Percentiles rank a stretch among this genome's conserved stretches.
These are phyloP conservation scores for Tricholoma matsutake DNA, from an alignment of 768 basidiomycete genomes.

Conservation along the genomic window DNA sequence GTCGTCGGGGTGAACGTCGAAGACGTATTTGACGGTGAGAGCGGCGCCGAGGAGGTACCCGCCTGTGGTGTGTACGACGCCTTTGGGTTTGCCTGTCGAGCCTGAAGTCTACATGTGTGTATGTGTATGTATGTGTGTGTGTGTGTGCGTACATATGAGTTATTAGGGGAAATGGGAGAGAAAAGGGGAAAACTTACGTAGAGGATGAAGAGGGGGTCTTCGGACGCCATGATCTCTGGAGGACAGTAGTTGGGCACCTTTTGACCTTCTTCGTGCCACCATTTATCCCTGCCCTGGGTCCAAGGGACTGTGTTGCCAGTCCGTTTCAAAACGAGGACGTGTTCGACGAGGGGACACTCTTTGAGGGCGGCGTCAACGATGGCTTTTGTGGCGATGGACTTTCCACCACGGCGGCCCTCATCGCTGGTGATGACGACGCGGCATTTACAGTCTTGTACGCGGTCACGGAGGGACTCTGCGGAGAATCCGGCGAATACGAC, in stretches of 20 bases:
- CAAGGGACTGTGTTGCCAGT: slow-evolving; percentile 83
- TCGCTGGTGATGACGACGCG: slow-evolving; percentile 95
- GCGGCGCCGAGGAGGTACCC: slow-evolving; percentile 92
- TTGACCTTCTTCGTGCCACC: slow-evolving; percentile 93
- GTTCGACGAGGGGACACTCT: slow-evolving; percentile 81
- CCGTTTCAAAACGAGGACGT: slow-evolving; percentile 85
- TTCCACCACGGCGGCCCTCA: slow-evolving; percentile 92
- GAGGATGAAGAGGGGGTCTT: slow-evolving; percentile 98
- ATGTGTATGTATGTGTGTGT: too few species aligned
- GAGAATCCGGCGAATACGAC: slow-evolving; percentile 98
- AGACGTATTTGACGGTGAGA: slow-evolving; percentile 94
- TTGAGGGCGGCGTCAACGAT: slow-evolving; percentile 92
- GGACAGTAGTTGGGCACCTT: slow-evolving; percentile 89
- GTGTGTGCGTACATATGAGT: too few species aligned
- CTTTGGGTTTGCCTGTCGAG: slow-evolving; percentile 95
- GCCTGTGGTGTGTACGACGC: slow-evolving; percentile 87
- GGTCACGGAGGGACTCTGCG: slow-evolving; percentile 90
- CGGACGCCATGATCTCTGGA: slow-evolving; percentile 82
- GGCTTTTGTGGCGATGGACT: slow-evolving; percentile 89
- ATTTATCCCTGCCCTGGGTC: slow-evolving; percentile 82
- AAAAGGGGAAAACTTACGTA: slow-evolving; percentile 82
- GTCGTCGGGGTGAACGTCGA: slow-evolving; percentile 96
- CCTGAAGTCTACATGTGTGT: slow-evolving; percentile 74
- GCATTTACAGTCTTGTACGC: slow-evolving; percentile 84
- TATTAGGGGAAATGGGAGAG: slow-evolving; percentile 82